Base-by-base conservation (phyloP, 768 basidiomycete genomes). In the Nidularia pulvinata region DNA sequence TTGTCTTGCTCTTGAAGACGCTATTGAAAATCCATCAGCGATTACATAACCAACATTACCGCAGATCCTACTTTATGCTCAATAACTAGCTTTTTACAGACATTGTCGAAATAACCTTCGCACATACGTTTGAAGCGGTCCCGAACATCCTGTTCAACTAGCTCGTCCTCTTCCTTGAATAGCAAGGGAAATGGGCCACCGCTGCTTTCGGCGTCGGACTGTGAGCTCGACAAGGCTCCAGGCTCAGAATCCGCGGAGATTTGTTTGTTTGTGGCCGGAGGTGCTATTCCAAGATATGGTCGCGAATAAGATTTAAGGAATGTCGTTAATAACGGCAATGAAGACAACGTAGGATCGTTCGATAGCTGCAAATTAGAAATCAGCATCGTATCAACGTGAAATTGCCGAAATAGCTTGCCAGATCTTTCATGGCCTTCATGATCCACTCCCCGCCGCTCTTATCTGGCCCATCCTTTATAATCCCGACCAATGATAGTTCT, bases 1-100 rank as follows among this genome's bases (percentile, higher is more conserved):
- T 88, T 88, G 68, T 98, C 97, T 72, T 97, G 95, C 59, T 97
- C 94, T 86, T 98, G 94, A 46, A 99, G 78, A 47, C 89, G 87
- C 96, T 98, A 63, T 34, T 42, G 44, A 50, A 39, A 47, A 39
- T 44, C 5, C 47, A 7, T 50, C 48, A 10, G 39, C 48, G 30
- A 44, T 49, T 11, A 48, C 35, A 30, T 32, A 25, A 22, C 32
- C 32, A 9, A 37, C 46, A 49, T 32, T 16, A 13, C 39, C 9
- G 22, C 57, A 52, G 1, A 52, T 0, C 78, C 56, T 60, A 94
- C 94, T 65, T 91, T 89, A 64, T 97, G 95, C 59, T 97, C 94
- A 57, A 92, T 88, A 43, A 93, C 80, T 10, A 98, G 80, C 64
- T 96, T 95, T 76, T 94, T 97, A 61, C 88, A 83, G 1, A 98